Conservation (phyloP, 768 basidiomycete species). For the Suillus discolor region DNA sequence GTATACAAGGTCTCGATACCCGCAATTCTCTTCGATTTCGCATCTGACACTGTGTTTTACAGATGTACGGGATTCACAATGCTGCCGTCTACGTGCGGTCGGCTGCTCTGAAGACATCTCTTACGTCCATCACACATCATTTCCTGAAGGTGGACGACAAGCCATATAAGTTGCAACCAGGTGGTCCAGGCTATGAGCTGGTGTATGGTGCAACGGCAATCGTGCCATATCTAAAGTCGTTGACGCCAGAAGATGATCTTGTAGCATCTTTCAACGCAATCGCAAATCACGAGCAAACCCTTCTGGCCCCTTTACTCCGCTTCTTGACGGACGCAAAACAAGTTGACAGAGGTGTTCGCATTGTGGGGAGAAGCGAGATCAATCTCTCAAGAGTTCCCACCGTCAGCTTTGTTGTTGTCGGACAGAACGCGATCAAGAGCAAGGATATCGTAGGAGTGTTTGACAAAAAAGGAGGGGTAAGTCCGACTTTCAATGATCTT, state of each 20-base stretch:
- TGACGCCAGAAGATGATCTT: conserved; percentile 52
- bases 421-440: conserved; percentile 57
- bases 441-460: conserved; percentile 64
- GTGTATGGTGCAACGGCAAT: conserved; percentile 63
- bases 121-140: conserved; percentile 67
- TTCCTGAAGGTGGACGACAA: conserved; percentile 54
- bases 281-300: conserved; percentile 58
- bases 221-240: conserved; percentile 61
- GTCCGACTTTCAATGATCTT: conserved; percentile 26
- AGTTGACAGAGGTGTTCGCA: conserved; percentile 58
- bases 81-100: conserved; percentile 65
- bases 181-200: conserved; percentile 76
- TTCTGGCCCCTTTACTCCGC: conserved; percentile 54
- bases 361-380: conserved; percentile 62
- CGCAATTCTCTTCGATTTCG: neutral
- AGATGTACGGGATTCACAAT: conserved; percentile 79
- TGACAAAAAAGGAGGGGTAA: conserved; percentile 63
- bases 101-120: conserved; percentile 48
- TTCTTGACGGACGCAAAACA: conserved; percentile 56
- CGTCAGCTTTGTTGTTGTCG: conserved; percentile 70
- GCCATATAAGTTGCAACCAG: conserved; percentile 68
- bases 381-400: conserved; percentile 60
- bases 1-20: conserved; percentile 64
- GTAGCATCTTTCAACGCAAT: conserved; percentile 58
- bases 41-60: neutral